Percentiles rank a stretch among this genome's conserved stretches.
Conservation (phyloP, 2,329 filamentous ascomycete genomes). For the Stemphylium beticola region DNA sequence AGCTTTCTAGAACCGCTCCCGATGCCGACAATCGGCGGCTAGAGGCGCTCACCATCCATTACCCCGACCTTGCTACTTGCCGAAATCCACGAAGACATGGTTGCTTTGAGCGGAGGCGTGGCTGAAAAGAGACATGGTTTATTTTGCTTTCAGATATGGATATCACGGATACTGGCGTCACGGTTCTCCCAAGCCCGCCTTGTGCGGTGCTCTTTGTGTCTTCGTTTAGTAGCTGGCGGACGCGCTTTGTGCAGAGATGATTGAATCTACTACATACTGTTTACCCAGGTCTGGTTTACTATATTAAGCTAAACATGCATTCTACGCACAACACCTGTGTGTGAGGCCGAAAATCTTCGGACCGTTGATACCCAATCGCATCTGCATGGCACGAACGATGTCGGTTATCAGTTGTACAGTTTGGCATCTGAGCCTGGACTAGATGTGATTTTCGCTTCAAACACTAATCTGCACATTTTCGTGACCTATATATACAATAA, state of each 20-base stretch:
- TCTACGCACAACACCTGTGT: too few relatives aligned
- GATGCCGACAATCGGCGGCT: conserved; percentile 1
- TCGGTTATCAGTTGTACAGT: too few relatives aligned
- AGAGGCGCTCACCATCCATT: conserved; percentile 3
- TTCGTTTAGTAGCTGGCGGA: conserved; percentile 31
- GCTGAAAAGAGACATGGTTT: conserved; percentile 20
- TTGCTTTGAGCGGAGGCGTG: conserved; percentile 27
- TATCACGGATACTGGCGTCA: conserved; percentile 40
- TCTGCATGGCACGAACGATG: too few relatives aligned
- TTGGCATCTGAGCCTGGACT: too few relatives aligned
- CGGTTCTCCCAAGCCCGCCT: conserved; percentile 29
- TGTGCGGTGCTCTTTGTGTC: conserved; percentile 27
- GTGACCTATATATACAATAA: conserved; percentile 5
- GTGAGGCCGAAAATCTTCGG: too few relatives aligned
- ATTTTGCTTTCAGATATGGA: conserved; percentile 26
- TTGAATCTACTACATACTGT: conserved; percentile 15
- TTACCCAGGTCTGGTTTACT: not conserved
- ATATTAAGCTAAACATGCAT: not conserved
- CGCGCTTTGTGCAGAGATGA: conserved; percentile 20
- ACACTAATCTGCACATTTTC: conserved; percentile 2
- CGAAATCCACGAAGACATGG: conserved; percentile 15
- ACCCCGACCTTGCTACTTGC: conserved; percentile 7
- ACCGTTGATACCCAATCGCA: not conserved
- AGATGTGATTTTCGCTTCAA: not conserved
- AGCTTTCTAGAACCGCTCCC: conserved; percentile 5